Percentiles rank a stretch among this genome's conserved stretches.
Conservation (phyloP, 768 basidiomycete species). For the Sarcodon sp. region DNA sequence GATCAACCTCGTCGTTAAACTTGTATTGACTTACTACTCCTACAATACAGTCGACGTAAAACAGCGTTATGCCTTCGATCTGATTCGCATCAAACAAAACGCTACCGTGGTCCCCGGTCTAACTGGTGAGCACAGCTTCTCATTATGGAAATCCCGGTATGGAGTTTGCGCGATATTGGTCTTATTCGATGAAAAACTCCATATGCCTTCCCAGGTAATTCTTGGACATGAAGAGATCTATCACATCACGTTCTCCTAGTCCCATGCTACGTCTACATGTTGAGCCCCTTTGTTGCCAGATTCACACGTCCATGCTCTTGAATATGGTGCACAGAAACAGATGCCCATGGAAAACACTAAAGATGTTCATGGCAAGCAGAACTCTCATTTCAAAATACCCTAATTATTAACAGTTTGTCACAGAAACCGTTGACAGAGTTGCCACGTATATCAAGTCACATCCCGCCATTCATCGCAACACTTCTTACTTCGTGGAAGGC, state of each 20-base stretch:
- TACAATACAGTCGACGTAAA: constrained; percentile 32
- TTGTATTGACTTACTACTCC: constrained; percentile 1
- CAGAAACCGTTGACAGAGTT: constrained; percentile 54
- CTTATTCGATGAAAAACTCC: background rate
- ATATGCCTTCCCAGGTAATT: no score
- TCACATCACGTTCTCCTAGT: constrained; percentile 7
- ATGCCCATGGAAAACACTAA: constrained; percentile 53
- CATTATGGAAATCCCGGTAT: background rate
- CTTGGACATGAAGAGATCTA: background rate
- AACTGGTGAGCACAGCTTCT: constrained; percentile 34
- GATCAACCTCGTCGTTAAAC: background rate
- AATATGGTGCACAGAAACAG: constrained; percentile 57
- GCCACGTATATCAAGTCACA: constrained; percentile 45
- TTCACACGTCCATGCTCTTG: constrained; percentile 68
- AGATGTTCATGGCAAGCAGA: constrained; percentile 36
- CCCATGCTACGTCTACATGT: background rate
- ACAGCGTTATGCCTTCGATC: constrained; percentile 19
- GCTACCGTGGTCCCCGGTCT: constrained; percentile 63
- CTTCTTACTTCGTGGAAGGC: constrained; percentile 54
- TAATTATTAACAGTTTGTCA: background rate
- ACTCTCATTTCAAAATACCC: background rate
- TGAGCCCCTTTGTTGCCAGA: constrained; percentile 25
- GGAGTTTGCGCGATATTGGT: background rate
- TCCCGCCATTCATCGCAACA: constrained; percentile 43
- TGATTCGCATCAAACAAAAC: constrained; percentile 30